phyloP scores from a whole-genome alignment of 306 rosid genomes.

The Quercus cerris region DNA sequence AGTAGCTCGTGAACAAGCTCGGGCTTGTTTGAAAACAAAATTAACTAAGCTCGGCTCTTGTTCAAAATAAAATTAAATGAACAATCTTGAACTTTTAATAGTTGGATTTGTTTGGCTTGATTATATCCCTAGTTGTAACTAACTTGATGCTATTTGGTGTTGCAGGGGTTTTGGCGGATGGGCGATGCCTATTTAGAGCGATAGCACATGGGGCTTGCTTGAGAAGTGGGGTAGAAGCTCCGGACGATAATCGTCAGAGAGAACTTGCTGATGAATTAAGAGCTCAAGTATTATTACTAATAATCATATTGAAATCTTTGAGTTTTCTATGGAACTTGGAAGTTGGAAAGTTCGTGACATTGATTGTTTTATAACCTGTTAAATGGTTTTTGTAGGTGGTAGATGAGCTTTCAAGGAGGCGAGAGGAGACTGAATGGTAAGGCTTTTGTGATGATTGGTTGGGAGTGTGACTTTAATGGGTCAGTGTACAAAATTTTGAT shows the following conservation, averaged over 20 bases:
- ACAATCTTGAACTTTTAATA: too few species aligned
- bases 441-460: conserved; percentile 6
- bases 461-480: not conserved
- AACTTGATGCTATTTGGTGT: not conserved
- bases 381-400: conserved; percentile 51
- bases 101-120: too few species aligned
- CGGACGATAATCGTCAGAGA: conserved; percentile 71
- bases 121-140: too few species aligned
- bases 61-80: too few species aligned
- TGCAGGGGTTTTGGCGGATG: conserved; percentile 86
- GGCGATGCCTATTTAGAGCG: conserved; percentile 86
- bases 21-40: too few species aligned
- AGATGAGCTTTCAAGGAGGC: conserved; percentile 76
- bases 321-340: not conserved
- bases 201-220: conserved; percentile 88
- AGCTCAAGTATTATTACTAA: conserved; percentile 64
- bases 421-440: conserved; percentile 90
- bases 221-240: conserved; percentile 81
- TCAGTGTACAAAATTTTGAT: not conserved
- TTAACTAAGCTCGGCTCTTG: too few species aligned
- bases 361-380: not conserved
- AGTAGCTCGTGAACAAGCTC: too few species aligned
- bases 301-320: not conserved
- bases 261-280: conserved; percentile 93
- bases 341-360: not conserved